Evolutionary conservation across 352 stramenopile genomes (phyloP), one percentile per base, ranked within the genome.

Genomic region (Blastocystis hominis): DNA sequence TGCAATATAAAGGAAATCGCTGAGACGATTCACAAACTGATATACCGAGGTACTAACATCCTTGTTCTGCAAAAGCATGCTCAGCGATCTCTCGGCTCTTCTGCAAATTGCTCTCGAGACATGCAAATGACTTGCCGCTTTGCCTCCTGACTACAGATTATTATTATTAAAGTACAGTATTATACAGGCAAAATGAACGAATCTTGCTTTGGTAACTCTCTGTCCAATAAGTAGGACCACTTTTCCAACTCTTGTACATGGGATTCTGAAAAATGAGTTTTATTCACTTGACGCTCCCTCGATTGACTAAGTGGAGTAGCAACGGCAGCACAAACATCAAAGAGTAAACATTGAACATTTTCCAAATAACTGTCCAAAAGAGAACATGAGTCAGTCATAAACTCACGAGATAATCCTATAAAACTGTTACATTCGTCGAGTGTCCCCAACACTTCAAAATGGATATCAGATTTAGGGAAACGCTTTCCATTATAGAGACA

Each of bases 401-500:
- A 86, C 63, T 90, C 84, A 13, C 55, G 42, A n/a, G 89, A 56
- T 5, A 91, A 47, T 17, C 89, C 89, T 38, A 91, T 88, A 15
- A 68, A 70, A 9, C 64, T 92, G 89, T 96, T 96, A 17, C 95
- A 92, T 90, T 96, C 93, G 86, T 96, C 93, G 50, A 93, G 94
- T 90, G 94, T 92, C 40, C 93, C 93, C 62, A 96, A 91, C 68
- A 93, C 93, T 88, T 94, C 91, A 91, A 96, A 96, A 3, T 94
- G 90, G 0, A 81, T 84, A 88, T 96, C 92, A 88, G 93, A 91
- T 89, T 96, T 96, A 77, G 90, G 88, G 24, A 92, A 90, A 15
- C 93, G 91, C 90, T 95, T 92, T 72, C 93, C 93, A 84, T 94
- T 95, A 89, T 95, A 96, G 75, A 96, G 91, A 89, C 93, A 92